A percentile compares a stretch with the other conserved stretches of the same genome.
phyloP scores from a whole-genome alignment of 1,284 basidiomycete genomes.

The Heterobasidion parviporum region DNA sequence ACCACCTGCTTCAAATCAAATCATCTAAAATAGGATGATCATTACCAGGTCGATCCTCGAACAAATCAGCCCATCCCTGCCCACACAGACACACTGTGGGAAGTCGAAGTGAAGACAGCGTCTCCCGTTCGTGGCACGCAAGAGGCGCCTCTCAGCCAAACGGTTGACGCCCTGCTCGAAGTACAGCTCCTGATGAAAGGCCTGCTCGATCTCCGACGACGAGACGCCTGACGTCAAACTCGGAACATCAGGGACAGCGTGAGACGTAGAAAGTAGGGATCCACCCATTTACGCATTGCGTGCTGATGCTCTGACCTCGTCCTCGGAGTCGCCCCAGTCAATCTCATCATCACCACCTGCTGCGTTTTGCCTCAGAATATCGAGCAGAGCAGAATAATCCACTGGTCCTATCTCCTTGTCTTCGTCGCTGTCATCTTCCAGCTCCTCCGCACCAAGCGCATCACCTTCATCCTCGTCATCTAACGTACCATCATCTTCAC shows the following conservation, averaged over 20 bases:
- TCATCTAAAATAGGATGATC: background rate
- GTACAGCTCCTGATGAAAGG: conserved; percentile 77
- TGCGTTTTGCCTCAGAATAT: conserved; percentile 39
- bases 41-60: conserved; percentile 55
- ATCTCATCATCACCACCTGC: conserved; percentile 10
- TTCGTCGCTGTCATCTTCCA: conserved; percentile 19
- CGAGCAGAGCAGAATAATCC: conserved; percentile 40
- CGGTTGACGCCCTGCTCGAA: conserved; percentile 65
- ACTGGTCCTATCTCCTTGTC: conserved; percentile 28
- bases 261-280: background rate
- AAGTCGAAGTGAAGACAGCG: conserved; percentile 77
- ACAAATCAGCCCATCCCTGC: conserved; percentile 66
- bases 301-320: conserved; percentile 53
- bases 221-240: conserved; percentile 35
- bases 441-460: conserved; percentile 11
- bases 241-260: background rate
- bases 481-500: conserved; percentile 18
- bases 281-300: conserved; percentile 23
- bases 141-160: conserved; percentile 52
- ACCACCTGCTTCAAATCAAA: conserved; percentile 2
- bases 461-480: conserved; percentile 9
- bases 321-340: conserved; percentile 37
- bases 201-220: conserved; percentile 59
- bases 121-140: conserved; percentile 65
- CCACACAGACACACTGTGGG: conserved; percentile 69